Evolutionary conservation across 106 monocot genomes (phyloP), one percentile per base, ranked within the genome.

Genomic region (Dioscorea alata): DNA sequence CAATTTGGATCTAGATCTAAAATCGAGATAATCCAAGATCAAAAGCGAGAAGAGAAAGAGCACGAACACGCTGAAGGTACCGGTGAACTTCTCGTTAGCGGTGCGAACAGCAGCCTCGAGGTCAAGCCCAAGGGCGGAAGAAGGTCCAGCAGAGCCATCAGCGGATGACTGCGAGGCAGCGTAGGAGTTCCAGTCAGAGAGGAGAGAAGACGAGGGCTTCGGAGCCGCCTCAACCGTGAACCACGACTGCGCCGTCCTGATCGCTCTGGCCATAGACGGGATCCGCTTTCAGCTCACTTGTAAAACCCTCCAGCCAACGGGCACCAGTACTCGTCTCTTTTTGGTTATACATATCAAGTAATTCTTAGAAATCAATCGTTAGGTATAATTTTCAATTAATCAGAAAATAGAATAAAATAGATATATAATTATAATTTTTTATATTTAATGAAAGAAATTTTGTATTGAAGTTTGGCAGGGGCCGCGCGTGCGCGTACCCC

Each of bases 111-210:
- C 79, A 49, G 79, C 72, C 52, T 79, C 79, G 9, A 79, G 66
- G 48, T 79, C 79, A 61, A 79, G 68, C 9, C 73, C 79, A 10
- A 79, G 60, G 42, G 59, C 17, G 32, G 58, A 68, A 6, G 33
- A 32, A 3, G 28, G 28, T 18, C 53, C 52, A 18, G 66, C 53
- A n/a, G 24, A 58, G 59, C 20, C 42, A 8, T 79, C 73, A 0
- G 61, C 68, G 22, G 68, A 61, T 9, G 72, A 68, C 56, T 51
- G 61, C 8, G 72, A 50, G 23, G 79, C 68, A 49, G 79, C 79
- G 50, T 79, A 79, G 8, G 79, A 73, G 62, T 79, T 79, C 79
- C 79, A 79, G 50, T 79, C 79, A 56, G 73, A 66, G 34, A 79
- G 68, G 24, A 79, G 68, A 13, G 79, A 79, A 14, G 71, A 60